phyloP scores from a whole-genome alignment of 345 rosid species.

The Eucalyptus cladocalyx region DNA sequence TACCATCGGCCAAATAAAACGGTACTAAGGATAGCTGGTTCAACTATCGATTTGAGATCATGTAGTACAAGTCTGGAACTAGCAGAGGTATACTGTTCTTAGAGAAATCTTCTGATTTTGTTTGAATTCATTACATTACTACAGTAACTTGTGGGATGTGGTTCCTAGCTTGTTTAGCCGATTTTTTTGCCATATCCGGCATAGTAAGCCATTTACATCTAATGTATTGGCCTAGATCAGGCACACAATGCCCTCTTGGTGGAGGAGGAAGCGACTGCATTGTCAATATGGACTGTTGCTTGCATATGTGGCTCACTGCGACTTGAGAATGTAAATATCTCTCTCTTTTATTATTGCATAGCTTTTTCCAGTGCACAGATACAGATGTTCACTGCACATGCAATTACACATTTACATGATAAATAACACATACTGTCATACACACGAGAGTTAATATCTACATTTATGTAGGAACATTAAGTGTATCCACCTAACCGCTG shows the following conservation, averaged over 20 bases:
- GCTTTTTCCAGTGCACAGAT: neutral
- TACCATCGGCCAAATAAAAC: constrained; percentile 63
- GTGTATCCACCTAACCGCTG: neutral
- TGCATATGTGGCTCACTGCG: constrained; percentile 84
- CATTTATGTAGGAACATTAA: neutral
- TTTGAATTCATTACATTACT: neutral
- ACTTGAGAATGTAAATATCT: constrained; percentile 57
- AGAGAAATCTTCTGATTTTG: neutral
- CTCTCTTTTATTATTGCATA: neutral
- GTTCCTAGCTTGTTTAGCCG: neutral
- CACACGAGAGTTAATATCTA: neutral
- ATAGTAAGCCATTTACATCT: neutral
- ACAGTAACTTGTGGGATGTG: neutral
- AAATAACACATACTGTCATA: neutral
- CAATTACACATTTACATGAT: neutral
- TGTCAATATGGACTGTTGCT: constrained; percentile 90
- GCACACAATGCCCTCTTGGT: constrained; percentile 61
- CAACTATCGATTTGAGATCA: constrained; percentile 56
- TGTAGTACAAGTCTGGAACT: constrained; percentile 64
- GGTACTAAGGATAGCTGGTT: constrained; percentile 44
- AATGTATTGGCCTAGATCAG: constrained; percentile 22
- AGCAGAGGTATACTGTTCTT: constrained; percentile 50
- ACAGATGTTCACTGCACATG: neutral
- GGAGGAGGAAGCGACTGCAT: constrained; percentile 86
- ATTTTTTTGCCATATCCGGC: neutral